phyloP scores from a whole-genome alignment of 345 rosid genomes.

The Leavenworthia alabamica region DNA sequence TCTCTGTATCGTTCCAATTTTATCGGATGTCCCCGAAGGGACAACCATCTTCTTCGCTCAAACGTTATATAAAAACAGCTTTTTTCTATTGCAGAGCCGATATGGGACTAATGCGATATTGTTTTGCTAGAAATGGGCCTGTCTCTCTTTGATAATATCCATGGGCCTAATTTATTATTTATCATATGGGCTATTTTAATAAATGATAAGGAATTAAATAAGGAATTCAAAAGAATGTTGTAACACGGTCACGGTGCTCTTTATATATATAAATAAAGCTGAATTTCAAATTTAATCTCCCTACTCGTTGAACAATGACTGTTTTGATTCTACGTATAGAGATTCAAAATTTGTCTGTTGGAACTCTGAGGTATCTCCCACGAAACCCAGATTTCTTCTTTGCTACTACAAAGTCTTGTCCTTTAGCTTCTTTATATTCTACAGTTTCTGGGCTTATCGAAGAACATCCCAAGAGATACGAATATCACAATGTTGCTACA shows the following conservation, averaged over 20 bases:
- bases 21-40: conserved; percentile 23
- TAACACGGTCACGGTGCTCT: too few relatives aligned
- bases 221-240: too few relatives aligned
- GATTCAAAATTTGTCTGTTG: background rate
- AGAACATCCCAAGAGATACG: conserved; percentile 7
- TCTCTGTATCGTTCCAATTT: conserved; percentile 24
- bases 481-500: conserved; percentile 29
- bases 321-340: background rate
- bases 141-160: background rate
- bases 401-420: background rate
- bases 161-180: background rate
- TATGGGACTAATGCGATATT: background rate
- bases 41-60: background rate
- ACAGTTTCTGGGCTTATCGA: conserved; percentile 7
- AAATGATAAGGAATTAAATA: too few relatives aligned
- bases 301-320: background rate
- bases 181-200: background rate
- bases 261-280: background rate
- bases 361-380: conserved; percentile 2
- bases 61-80: background rate
- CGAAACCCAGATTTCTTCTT: conserved; percentile 6
- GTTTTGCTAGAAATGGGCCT: background rate
- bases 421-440: background rate
- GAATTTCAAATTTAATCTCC: background rate
- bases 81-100: background rate